Base-by-base conservation (phyloP, 177 flowering plant species). In the Vitis hybrid region DNA sequence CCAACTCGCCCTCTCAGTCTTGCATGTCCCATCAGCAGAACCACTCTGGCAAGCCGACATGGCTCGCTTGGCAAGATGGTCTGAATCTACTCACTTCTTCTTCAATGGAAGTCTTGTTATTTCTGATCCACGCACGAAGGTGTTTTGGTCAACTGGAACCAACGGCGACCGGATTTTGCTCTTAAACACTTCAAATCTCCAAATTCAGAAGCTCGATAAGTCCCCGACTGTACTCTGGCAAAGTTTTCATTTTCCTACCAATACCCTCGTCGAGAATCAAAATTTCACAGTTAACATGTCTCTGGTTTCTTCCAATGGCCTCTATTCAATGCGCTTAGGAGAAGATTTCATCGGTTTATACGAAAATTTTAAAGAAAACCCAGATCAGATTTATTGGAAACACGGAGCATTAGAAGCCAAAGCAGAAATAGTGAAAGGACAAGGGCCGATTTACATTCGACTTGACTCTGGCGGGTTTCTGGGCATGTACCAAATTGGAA, bases 31-130 rank as follows among this genome's bases (percentile, higher is more conserved):
- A 1, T 90, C 98, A 2, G 63, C 81, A 1, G 84, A 80, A 22
- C 82, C 91, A 1, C 72, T 93, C 52, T 96, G 99, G 98, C 14
- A 61, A 1, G 92, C 91, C 69, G 65, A 72, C 73, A 65, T 77
- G 49, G 22, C 71, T 39, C 66, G 50, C 11, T 60, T 73, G 29
- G 71, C 87, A 1, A 76, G 68, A n/a, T 93, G 97, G 97, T 72
- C 89, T 2, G 71, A 71, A 62, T 49, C 69, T 2, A 86, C 89
- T 19, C 66, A 68, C 57, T 76, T 96, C 69, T 29, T 71, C 77
- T 96, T 96, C 82, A 81, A 96, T 73, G 98, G 97, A 72, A 86
- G 90, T 67, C 81, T 93, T 9, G 87, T 87, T 2, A 59, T 96
- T 34, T 81, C 90, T 1, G 93, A 87, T 59, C 50, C 76, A 1